Evolutionary conservation across 257 asterid genomes (phyloP).

Genomic region (Eustoma russellianum): DNA sequence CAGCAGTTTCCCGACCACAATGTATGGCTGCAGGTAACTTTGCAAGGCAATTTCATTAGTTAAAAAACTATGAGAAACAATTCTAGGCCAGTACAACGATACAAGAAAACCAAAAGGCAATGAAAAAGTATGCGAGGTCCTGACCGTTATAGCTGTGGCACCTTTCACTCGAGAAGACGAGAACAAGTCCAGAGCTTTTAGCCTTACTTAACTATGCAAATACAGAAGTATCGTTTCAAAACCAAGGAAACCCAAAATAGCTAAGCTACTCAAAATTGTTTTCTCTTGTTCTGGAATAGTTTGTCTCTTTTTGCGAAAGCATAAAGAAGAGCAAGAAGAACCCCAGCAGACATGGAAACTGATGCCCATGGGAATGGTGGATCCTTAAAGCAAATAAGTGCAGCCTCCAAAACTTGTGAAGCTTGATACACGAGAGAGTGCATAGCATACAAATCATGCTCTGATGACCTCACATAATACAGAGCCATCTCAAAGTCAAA

Average conservation of each 20-base stretch:
- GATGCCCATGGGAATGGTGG: constrained; percentile 93
- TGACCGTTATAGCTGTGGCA: not conserved
- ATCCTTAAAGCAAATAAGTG: constrained; percentile 74
- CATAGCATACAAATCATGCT: constrained; percentile 73
- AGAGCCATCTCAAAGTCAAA: constrained; percentile 77
- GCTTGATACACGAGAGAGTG: constrained; percentile 69
- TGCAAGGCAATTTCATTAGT: no score
- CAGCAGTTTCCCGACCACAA: no score
- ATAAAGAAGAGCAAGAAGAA: constrained; percentile 42
- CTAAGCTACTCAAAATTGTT: constrained; percentile 63
- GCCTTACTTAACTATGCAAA: constrained; percentile 22
- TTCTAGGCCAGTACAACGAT: not conserved
- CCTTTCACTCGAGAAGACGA: not conserved
- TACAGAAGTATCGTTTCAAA: constrained; percentile 25
- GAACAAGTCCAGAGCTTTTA: constrained; percentile 15
- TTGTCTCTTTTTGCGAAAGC: constrained; percentile 52
- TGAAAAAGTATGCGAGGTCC: not conserved
- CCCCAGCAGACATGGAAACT: constrained; percentile 35
- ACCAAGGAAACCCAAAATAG: constrained; percentile 14
- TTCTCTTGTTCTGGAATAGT: constrained; percentile 78
- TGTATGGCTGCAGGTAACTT: no score
- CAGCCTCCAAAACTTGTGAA: constrained; percentile 80
- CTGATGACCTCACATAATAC: constrained; percentile 68
- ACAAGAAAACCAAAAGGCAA: not conserved
- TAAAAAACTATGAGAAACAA: not conserved